Percentiles rank a stretch among this genome's conserved stretches.
Conservation (phyloP, 352 stramenopile species). For the Plasmopara muralis region DNA sequence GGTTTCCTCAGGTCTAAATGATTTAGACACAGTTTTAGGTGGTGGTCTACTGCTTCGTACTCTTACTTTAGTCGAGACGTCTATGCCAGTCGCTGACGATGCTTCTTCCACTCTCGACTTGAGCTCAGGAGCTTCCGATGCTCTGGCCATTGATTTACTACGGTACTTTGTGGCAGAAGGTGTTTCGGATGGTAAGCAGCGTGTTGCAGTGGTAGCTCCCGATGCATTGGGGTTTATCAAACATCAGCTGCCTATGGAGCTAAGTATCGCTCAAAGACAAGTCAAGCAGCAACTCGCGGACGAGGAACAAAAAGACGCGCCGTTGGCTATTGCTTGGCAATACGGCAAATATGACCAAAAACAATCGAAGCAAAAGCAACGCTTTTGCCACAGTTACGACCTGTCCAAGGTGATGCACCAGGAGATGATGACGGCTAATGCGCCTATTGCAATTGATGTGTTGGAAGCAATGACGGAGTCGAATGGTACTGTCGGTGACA, state of each 20-base stretch:
- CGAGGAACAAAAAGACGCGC: constrained; percentile 1
- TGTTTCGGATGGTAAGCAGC: constrained; percentile 35
- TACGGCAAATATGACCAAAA: constrained; percentile 54
- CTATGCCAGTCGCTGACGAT: constrained; percentile 1
- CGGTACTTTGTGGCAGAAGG: constrained; percentile 63
- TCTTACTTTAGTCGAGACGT: constrained; percentile 42
- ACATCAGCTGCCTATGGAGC: constrained; percentile 45
- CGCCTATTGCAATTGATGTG: constrained; percentile 28
- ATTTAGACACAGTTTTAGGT: constrained; percentile 50
- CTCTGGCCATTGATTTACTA: constrained; percentile 43
- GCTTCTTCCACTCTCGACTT: constrained; percentile 4
- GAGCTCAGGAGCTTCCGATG: constrained; percentile 13
- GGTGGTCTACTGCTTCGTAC: constrained; percentile 49
- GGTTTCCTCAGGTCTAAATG: constrained; percentile 40
- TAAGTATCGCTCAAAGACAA: constrained; percentile 61
- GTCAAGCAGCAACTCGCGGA: constrained; percentile 46
- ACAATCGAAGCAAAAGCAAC: constrained; percentile 11
- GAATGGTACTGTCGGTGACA: not conserved
- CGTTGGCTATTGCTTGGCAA: constrained; percentile 70
- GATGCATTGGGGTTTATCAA: constrained; percentile 33
- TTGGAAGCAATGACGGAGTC: constrained; percentile 4
- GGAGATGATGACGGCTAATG: constrained; percentile 40
- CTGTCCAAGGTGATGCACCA: constrained; percentile 50
- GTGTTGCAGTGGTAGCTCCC: constrained; percentile 28
- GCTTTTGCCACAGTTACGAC: constrained; percentile 75